These are phyloP conservation scores for Boletellus deceptivus DNA, from an alignment of 1,284 basidiomycete genomes.

Conservation along the genomic window DNA sequence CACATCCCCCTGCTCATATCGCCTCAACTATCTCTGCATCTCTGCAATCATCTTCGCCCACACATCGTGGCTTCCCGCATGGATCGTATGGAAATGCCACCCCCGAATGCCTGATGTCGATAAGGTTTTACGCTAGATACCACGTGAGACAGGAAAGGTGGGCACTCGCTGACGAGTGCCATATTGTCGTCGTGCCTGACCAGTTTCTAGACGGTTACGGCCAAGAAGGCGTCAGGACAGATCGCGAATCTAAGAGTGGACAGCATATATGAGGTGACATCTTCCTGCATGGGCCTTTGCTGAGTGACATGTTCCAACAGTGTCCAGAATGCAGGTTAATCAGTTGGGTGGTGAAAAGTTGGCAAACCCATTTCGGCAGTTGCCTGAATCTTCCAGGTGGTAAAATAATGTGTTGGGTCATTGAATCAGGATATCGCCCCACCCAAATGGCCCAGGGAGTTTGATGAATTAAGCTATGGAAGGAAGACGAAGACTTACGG, in stretches of 20 bases:
- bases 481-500: slow-evolving; percentile 36
- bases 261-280: neutral
- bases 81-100: slow-evolving; percentile 53
- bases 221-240: slow-evolving; percentile 44
- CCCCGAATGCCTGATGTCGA: slow-evolving; percentile 50
- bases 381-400: slow-evolving; percentile 29
- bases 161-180: slow-evolving; percentile 7
- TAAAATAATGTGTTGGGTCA: slow-evolving; percentile 37
- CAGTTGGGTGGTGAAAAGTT: slow-evolving; percentile 23
- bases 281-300: neutral
- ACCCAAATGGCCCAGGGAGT: neutral
- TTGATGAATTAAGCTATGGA: slow-evolving; percentile 37
- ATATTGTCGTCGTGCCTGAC: slow-evolving; percentile 57
- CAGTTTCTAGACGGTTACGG: slow-evolving; percentile 58
- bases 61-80: slow-evolving; percentile 63
- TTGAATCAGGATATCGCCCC: slow-evolving; percentile 36
- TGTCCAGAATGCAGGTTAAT: slow-evolving; percentile 15
- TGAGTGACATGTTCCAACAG: slow-evolving; percentile 2
- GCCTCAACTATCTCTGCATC: neutral
- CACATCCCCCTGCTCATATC: neutral
- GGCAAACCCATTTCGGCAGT: slow-evolving; percentile 40
- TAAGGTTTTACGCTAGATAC: slow-evolving; percentile 64
- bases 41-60: slow-evolving; percentile 21
- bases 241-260: slow-evolving; percentile 41
- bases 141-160: slow-evolving; percentile 56